These are phyloP conservation scores for Diplodia seriata DNA, from an alignment of 2,329 filamentous ascomycete genomes.

Conservation along the genomic window DNA sequence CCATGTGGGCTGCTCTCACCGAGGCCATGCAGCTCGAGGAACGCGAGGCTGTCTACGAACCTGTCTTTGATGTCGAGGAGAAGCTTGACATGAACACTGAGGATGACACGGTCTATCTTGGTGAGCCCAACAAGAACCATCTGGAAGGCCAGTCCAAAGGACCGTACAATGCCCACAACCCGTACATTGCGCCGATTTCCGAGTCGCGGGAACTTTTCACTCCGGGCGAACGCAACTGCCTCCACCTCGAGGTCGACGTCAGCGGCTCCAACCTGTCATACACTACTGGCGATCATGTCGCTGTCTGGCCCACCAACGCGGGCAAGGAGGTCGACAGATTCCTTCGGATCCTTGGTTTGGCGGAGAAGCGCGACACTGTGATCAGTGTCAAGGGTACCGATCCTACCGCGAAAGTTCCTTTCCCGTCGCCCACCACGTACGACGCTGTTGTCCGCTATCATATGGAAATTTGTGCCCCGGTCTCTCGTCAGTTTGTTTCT, in stretches of 20 bases:
- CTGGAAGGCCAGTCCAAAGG: conserved; percentile 83
- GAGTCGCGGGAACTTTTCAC: conserved; percentile 92
- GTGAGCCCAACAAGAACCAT: conserved; percentile 95
- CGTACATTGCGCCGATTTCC: conserved; percentile 90
- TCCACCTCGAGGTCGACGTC: conserved; percentile 95
- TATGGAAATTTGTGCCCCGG: conserved; percentile 92
- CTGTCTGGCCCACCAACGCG: conserved; percentile 95
- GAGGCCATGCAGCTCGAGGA: conserved; percentile 89
- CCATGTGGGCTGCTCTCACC: conserved; percentile 90
- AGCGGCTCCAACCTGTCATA: conserved; percentile 88
- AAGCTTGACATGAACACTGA: conserved; percentile 75
- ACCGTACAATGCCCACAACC: conserved; percentile 95
- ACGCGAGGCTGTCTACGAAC: conserved; percentile 94
- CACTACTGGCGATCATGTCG: conserved; percentile 96
- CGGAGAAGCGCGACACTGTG: conserved; percentile 78
- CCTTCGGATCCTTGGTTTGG: conserved; percentile 77
- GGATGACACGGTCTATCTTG: conserved; percentile 84
- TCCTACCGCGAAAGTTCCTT: conserved; percentile 94
- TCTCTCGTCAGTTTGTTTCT: conserved; percentile 93
- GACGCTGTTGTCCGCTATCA: conserved; percentile 94
- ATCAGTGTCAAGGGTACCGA: conserved; percentile 91
- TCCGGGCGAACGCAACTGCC: conserved; percentile 88
- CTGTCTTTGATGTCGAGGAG: conserved; percentile 83
- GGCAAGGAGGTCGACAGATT: conserved; percentile 92
- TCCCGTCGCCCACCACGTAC: conserved; percentile 95